Percentiles rank a stretch among this genome's conserved stretches.
These are phyloP conservation scores for Yarrowia sp. DNA, from an alignment of 805 yeast genomes.

Conservation along the genomic window DNA sequence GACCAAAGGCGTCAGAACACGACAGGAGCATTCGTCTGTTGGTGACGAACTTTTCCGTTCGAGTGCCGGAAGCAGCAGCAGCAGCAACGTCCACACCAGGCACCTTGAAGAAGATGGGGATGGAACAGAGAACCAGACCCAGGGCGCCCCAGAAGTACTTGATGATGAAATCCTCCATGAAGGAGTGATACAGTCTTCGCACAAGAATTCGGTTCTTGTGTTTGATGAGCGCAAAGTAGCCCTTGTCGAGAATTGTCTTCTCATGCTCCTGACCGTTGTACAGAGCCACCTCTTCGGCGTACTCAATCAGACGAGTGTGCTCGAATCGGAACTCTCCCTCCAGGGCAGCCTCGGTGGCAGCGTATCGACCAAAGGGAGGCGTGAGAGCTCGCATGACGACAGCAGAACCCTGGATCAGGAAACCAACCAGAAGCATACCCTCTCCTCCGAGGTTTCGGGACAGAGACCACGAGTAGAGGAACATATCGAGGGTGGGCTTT, in stretches of 20 bases:
- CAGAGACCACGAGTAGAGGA: slow-evolving; percentile 75
- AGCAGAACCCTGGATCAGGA: slow-evolving; percentile 78
- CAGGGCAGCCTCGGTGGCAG: slow-evolving; percentile 68
- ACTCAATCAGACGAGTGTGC: slow-evolving; percentile 75
- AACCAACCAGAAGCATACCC: slow-evolving; percentile 68
- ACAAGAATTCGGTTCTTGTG: slow-evolving; percentile 73
- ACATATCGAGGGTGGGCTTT: slow-evolving; percentile 76
- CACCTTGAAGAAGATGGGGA: slow-evolving; percentile 73
- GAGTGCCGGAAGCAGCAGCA: slow-evolving; percentile 29
- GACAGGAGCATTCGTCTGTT: slow-evolving; percentile 78
- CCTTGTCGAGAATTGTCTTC: slow-evolving; percentile 67
- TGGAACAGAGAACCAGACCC: slow-evolving; percentile 80
- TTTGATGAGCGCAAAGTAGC: slow-evolving; percentile 75
- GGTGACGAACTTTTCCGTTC: slow-evolving; percentile 81
- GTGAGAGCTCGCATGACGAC: slow-evolving; percentile 68
- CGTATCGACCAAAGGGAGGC: slow-evolving; percentile 83
- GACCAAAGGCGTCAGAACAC: slow-evolving; percentile 84
- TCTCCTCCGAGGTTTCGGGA: slow-evolving; percentile 55
- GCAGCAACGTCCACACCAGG: slow-evolving; percentile 42
- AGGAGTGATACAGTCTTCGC: slow-evolving; percentile 71
- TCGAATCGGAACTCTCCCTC: slow-evolving; percentile 82
- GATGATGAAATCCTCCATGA: slow-evolving; percentile 82
- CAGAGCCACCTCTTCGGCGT: slow-evolving; percentile 83
- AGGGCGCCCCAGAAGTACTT: slow-evolving; percentile 96
- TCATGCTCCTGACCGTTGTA: slow-evolving; percentile 79